Base-by-base conservation (phyloP, 176 grass and related monocot species). In the Triticum timopheevii region DNA sequence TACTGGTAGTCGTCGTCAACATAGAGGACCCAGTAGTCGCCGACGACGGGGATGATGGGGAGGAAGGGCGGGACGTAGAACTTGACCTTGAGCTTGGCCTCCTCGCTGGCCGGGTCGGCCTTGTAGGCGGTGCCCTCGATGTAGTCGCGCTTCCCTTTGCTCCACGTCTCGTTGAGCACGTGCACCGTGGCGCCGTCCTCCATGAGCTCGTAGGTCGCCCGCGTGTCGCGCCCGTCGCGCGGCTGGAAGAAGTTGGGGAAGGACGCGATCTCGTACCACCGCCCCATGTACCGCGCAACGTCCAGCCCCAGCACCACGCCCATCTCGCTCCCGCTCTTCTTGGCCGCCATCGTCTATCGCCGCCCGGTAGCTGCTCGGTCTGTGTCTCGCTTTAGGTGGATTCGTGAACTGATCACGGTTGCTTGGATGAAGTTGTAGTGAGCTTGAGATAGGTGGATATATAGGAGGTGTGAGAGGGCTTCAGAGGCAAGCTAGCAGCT, bases 161-260 rank as follows among this genome's bases (percentile, higher is more conserved):
- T 91, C 96, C 96, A 95, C 27, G 96, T 98, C 92, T 98, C 96
- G 90, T 98, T 98, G 7, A 98, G 88, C 62, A 98, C 96, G 71
- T 86, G 38, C 80, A 98, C 91, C 16, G 96, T 98, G 42, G 90
- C 80, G 64, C 96, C 96, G 84, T 91, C 96, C 56, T 80, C 56
- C 65, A 54, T 82, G 42, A 87, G 91, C 84, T 19, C 2, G 89
- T 98, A 98, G 1, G 96, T 98, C 38, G 96, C 96, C 10, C 96
- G 91, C 42, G 93, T 98, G 83, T 91, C 20, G 11, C 31, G 78
- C 1, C 96, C 96, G 86, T 98, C 84, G n/a, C 88, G 86, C 3
- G 96, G 96, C 86, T 98, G 88, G 89, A 95, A 95, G 61, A 91
- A 92, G 20, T 69, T 74, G 7, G 93, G 93, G 22, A 98, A 13